Percentiles rank a stretch among this genome's conserved stretches.
Evolutionary conservation across 75 land plant genomes (phyloP).

Genomic region (Gnetum montanum): DNA sequence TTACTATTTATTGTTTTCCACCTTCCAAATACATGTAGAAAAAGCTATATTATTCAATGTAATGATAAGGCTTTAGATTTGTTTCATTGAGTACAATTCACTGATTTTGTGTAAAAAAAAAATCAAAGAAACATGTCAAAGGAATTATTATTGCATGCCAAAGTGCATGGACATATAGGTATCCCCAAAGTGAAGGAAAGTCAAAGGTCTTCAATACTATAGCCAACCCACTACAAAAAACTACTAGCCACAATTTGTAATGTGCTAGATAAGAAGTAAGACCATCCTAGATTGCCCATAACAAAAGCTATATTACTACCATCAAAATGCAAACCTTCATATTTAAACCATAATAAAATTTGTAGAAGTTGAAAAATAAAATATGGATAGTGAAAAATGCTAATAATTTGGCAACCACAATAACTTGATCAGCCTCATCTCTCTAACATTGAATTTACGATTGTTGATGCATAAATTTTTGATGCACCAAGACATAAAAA

Average conservation of each 20-base stretch:
- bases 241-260: slow-evolving; percentile 69
- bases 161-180: slow-evolving; percentile 78
- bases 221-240: slow-evolving; percentile 49
- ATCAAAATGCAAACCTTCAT: slow-evolving; percentile 72
- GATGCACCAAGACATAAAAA: too few relatives aligned
- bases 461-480: too few relatives aligned
- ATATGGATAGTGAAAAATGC: slow-evolving; percentile 90
- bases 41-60: too few relatives aligned
- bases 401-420: slow-evolving; percentile 80
- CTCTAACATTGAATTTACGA: slow-evolving; percentile 55
- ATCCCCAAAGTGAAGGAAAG: slow-evolving; percentile 80
- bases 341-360: slow-evolving; percentile 84
- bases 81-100: too few relatives aligned
- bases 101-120: too few relatives aligned
- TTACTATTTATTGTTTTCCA: too few relatives aligned
- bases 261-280: slow-evolving; percentile 61
- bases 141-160: slow-evolving; percentile 83
- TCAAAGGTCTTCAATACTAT: slow-evolving; percentile 81
- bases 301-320: slow-evolving; percentile 48
- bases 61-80: too few relatives aligned
- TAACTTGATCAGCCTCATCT: slow-evolving; percentile 85
- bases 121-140: slow-evolving; percentile 65
- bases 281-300: slow-evolving; percentile 84
- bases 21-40: too few relatives aligned
- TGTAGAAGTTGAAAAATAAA: slow-evolving; percentile 76